Evolutionary conservation across 2,329 filamentous ascomycete species (phyloP).

Genomic region (Claviceps purpurea): DNA sequence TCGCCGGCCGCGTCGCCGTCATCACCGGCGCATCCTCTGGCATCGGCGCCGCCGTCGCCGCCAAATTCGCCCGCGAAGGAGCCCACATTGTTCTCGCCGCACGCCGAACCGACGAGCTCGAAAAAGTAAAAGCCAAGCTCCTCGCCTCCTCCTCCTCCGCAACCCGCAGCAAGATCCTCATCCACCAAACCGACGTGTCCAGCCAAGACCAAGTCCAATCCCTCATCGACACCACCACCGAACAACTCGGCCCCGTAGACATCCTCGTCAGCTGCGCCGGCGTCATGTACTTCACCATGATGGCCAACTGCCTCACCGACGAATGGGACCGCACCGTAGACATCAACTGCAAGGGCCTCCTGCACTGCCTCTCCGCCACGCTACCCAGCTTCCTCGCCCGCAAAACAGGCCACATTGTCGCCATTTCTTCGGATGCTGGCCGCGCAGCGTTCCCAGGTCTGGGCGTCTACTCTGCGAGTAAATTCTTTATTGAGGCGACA

Average conservation of each 20-base stretch:
- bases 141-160: slow-evolving; percentile 33
- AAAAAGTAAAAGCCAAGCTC: slow-evolving; percentile 46
- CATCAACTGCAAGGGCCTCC: slow-evolving; percentile 73
- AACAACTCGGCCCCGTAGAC: slow-evolving; percentile 58
- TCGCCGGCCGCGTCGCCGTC: slow-evolving; percentile 58
- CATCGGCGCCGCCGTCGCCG: slow-evolving; percentile 62
- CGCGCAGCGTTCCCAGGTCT: slow-evolving; percentile 71
- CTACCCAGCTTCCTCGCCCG: slow-evolving; percentile 61
- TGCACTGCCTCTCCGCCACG: slow-evolving; percentile 56
- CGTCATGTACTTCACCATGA: slow-evolving; percentile 84
- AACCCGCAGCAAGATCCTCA: slow-evolving; percentile 53
- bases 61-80: slow-evolving; percentile 55
- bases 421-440: slow-evolving; percentile 71
- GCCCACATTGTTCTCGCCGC: slow-evolving; percentile 61
- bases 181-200: slow-evolving; percentile 61
- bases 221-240: slow-evolving; percentile 44
- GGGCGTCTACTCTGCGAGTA: slow-evolving; percentile 70
- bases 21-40: slow-evolving; percentile 71
- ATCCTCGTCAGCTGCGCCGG: slow-evolving; percentile 70
- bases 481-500: slow-evolving; percentile 76
- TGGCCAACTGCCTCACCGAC: slow-evolving; percentile 59
- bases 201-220: slow-evolving; percentile 50
- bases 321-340: slow-evolving; percentile 76
- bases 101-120: slow-evolving; percentile 54
- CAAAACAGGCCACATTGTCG: slow-evolving; percentile 59